Conservation (phyloP, 495 filamentous ascomycete species). For the Neurospora sp. region DNA sequence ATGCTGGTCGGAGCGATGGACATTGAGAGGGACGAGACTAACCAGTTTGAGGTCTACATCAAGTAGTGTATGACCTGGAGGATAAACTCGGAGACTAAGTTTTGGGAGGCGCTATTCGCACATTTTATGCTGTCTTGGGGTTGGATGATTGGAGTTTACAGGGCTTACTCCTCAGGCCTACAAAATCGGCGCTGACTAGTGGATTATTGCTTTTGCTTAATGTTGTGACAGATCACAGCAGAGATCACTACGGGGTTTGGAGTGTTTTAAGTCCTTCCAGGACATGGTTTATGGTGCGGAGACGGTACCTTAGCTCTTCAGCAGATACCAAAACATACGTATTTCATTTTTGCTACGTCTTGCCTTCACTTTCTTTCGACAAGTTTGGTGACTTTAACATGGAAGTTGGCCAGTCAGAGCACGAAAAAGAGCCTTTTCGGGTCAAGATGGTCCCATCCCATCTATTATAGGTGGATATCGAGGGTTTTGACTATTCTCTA, state of each 20-base stretch:
- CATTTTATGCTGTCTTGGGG: neutral
- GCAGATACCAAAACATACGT: neutral
- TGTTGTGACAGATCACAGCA: neutral
- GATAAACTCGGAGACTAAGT: neutral
- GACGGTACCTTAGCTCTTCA: neutral
- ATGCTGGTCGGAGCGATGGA: constrained; percentile 59
- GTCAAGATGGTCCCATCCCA: no score
- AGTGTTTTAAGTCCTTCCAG: neutral
- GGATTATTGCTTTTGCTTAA: neutral
- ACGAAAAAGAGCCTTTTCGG: neutral
- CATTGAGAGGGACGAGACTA: constrained; percentile 55
- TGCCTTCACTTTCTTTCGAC: neutral
- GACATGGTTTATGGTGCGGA: neutral
- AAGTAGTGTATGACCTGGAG: constrained; percentile 23
- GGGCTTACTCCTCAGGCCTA: neutral
- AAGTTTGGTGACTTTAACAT: neutral
- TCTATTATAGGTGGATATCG: neutral
- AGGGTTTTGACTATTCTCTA: neutral
- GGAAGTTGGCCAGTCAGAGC: neutral
- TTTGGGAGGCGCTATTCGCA: neutral
- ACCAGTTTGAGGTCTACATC: constrained; percentile 67
- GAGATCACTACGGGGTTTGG: neutral
- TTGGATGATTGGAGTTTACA: neutral
- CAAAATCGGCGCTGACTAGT: no score
- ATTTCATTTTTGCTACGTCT: neutral